Conservation (phyloP, 768 basidiomycete species). For the Termitomyces sp. region DNA sequence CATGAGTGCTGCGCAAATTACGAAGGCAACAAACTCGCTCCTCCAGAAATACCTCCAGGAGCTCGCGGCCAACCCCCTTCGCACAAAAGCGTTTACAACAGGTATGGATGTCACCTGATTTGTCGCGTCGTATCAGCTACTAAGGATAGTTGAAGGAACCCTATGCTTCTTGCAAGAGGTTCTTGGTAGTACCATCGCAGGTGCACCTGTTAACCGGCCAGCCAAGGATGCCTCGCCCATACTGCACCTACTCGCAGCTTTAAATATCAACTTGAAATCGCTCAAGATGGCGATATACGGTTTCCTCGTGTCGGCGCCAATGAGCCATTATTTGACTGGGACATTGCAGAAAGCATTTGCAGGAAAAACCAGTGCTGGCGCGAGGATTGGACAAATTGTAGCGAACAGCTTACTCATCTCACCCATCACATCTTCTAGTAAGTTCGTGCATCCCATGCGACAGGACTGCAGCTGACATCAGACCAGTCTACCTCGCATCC, state of each 20-base stretch:
- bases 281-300: constrained; percentile 84
- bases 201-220: constrained; percentile 44
- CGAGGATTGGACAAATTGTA: constrained; percentile 67
- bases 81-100: constrained; percentile 77
- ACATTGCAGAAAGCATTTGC: constrained; percentile 70
- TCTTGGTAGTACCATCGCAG: constrained; percentile 67
- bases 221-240: constrained; percentile 50
- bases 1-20: constrained; percentile 33
- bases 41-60: constrained; percentile 67
- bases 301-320: constrained; percentile 76
- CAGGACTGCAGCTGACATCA: background rate
- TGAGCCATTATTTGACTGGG: constrained; percentile 72
- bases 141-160: constrained; percentile 27
- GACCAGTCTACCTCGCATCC: constrained; percentile 62
- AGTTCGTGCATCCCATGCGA: constrained; percentile 17
- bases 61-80: constrained; percentile 62
- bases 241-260: constrained; percentile 45
- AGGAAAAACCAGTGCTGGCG: constrained; percentile 59
- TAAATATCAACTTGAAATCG: constrained; percentile 64
- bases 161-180: constrained; percentile 77
- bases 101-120: constrained; percentile 30
- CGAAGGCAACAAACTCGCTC: constrained; percentile 35
- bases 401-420: constrained; percentile 74
- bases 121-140: background rate
- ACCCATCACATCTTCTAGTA: constrained; percentile 68